phyloP scores from a whole-genome alignment of 163 green algal genomes.

The Prototheca wickerhamii region DNA sequence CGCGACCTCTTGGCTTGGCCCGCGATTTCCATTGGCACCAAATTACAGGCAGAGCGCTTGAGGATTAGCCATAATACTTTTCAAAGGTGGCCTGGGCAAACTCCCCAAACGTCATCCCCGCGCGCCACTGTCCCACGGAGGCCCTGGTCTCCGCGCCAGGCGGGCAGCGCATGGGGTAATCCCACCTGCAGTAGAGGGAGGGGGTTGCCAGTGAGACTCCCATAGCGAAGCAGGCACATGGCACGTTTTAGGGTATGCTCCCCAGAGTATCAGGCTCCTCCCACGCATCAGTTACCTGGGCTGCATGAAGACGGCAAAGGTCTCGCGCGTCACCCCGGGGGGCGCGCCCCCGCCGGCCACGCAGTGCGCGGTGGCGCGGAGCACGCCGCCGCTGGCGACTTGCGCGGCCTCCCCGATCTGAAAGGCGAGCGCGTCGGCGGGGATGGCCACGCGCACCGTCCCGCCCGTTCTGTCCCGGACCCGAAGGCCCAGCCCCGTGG shows the following conservation, averaged over 20 bases:
- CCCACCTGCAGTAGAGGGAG: conserved; percentile 30
- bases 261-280: not conserved
- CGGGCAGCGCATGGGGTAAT: conserved; percentile 36
- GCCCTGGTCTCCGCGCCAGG: conserved; percentile 8
- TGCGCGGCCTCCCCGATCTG: conserved; percentile 69
- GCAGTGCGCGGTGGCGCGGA: conserved; percentile 68
- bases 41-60: not conserved
- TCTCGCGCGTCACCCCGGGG: conserved; percentile 51
- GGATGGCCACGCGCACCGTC: conserved; percentile 53
- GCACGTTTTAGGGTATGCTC: not conserved
- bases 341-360: conserved; percentile 32
- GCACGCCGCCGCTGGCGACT: conserved; percentile 57
- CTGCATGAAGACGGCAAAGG: conserved; percentile 84
- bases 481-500: conserved; percentile 55
- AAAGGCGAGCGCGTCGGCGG: conserved; percentile 59
- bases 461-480: conserved; percentile 35
- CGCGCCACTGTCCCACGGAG: conserved; percentile 37
- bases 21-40: too few relatives aligned
- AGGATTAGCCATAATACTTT: conserved; percentile 20
- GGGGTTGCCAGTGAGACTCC: not conserved
- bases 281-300: conserved; percentile 41
- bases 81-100: conserved; percentile 49
- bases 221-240: not conserved
- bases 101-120: conserved; percentile 53
- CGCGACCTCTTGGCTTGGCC: too few relatives aligned